A percentile compares a stretch with the other conserved stretches of the same genome.
Conservation (phyloP, 441 rosid genomes). For the Corymbia calophylla region DNA sequence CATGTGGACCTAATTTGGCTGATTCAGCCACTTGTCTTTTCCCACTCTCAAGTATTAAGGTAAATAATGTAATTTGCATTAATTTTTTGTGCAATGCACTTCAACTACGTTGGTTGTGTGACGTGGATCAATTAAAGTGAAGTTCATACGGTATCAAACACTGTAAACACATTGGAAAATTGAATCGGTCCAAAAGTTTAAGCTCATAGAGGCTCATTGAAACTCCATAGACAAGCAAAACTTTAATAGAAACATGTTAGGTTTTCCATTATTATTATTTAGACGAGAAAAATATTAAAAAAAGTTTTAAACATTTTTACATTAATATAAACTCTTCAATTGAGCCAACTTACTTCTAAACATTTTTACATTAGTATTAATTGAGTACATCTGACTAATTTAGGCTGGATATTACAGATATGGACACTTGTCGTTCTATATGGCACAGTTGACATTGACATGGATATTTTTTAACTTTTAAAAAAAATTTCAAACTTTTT, state of each 20-base stretch:
- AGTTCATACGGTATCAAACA: fast-evolving
- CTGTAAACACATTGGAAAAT: background rate
- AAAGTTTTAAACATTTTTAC: no score
- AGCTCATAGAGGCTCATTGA: background rate
- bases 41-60: background rate
- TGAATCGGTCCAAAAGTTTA: fast-evolving
- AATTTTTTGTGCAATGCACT: background rate
- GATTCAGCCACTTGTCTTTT: background rate
- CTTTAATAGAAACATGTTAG: background rate
- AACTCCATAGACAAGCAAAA: fast-evolving
- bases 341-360: fast-evolving
- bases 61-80: background rate
- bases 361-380: no score
- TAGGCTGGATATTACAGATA: fast-evolving
- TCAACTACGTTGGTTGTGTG: background rate
- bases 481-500: no score
- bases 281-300: background rate
- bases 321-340: fast-evolving
- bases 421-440: fast-evolving
- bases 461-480: no score
- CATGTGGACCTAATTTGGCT: background rate
- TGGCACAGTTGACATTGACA: fast-evolving
- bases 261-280: background rate
- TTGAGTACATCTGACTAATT: fast-evolving
- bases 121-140: background rate